Evolutionary conservation across 805 yeast genomes (phyloP).

Genomic region (Starmerella bombi): DNA sequence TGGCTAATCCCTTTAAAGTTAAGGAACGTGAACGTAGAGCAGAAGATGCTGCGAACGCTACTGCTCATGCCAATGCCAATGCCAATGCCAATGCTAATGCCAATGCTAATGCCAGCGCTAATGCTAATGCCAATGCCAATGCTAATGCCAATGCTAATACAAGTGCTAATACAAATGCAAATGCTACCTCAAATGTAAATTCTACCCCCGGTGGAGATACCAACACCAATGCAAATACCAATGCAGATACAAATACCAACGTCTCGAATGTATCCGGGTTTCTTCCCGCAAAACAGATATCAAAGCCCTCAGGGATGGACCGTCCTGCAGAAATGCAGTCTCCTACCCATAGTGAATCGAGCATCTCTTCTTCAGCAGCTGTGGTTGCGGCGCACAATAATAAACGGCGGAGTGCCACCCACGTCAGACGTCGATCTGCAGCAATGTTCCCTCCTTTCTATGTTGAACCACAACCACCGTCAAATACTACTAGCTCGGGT

Average conservation of each 20-base stretch:
- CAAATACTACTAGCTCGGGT: background rate
- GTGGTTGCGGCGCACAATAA: conserved; percentile 16
- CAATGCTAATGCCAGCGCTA: background rate
- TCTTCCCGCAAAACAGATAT: background rate
- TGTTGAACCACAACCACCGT: background rate
- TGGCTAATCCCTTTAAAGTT: conserved; percentile 9
- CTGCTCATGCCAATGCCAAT: background rate
- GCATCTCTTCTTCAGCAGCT: conserved; percentile 7
- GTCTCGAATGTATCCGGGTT: no score
- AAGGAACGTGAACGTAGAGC: conserved; percentile 1
- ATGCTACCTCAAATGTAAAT: background rate
- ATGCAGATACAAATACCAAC: no score
- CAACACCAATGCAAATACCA: background rate
- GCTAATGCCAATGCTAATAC: background rate
- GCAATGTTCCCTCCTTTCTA: conserved; percentile 1
- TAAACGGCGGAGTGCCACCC: conserved; percentile 11
- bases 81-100: background rate
- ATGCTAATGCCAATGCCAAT: no score
- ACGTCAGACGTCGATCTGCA: conserved; percentile 11
- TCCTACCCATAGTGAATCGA: no score
- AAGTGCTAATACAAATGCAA: background rate
- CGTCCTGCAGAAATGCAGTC: background rate
- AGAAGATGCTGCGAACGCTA: background rate
- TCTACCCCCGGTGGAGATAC: background rate
- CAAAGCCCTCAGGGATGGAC: background rate